Evolutionary conservation across 2,329 filamentous ascomycete species (phyloP), one percentile per base, ranked within the genome.

Genomic region (Paradendryphiella salina): DNA sequence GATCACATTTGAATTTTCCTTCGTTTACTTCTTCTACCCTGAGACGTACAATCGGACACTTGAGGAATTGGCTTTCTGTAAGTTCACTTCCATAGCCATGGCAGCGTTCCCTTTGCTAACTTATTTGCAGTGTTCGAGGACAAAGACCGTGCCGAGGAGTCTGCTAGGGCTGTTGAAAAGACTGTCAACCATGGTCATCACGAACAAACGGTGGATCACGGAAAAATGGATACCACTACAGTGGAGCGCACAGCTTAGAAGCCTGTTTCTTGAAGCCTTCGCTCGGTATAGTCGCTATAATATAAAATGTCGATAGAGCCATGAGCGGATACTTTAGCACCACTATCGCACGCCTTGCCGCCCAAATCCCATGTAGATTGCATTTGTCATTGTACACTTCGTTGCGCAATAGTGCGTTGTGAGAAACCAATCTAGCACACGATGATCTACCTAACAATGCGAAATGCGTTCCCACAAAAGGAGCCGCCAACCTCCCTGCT

Each of bases 11-110:
- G 82, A 82, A 59, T 74, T 83, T 42, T 74, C 77, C 0, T 75
- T 79, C 9, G 76, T 81, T 45, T 85, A 81, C 72, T 79, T 83
- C 68, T 81, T 84, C 75, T 84, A 82, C 66, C 82, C 82, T 0
- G 82, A 85, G 67, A 85, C 82, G 9, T 80, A 82, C 41, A 79
- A 78, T 55, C 77, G 61, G 29, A 74, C 73, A 1, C 64, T 72
- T 26, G 86, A 89, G 69, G 86, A 89, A 67, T 84, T 89, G 71
- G 85, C 64, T 14, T 71, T 71, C 64, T 59, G 67, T 69, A 61
- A 65, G 64, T 64, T 11, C 0, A 33, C 2, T 1, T 1, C 11
- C 0, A 18, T 9, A 7, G 17, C 3, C 4, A 18, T 26, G 5
- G 6, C 2, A 1, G n/a, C 4, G 0, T 23, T 23, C 14, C 3